phyloP scores from a whole-genome alignment of 352 stramenopile genomes.

The Albugo laibachii region DNA sequence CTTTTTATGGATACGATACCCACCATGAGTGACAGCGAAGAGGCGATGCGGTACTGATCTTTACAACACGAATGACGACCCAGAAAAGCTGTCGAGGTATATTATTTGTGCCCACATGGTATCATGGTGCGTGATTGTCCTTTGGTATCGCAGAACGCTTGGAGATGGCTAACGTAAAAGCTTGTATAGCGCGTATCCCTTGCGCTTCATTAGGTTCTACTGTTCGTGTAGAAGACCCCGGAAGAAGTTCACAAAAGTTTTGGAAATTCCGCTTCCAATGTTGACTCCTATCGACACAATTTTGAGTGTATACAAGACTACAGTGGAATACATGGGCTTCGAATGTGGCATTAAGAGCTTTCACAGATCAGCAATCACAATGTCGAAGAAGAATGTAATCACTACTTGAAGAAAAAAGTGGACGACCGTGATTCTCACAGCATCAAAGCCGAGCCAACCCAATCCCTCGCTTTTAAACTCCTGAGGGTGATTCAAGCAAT shows the following conservation, averaged over 20 bases:
- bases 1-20: too few relatives aligned
- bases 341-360: slow-evolving; percentile 91
- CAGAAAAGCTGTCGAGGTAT: too few relatives aligned
- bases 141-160: too few relatives aligned
- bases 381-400: slow-evolving; percentile 90
- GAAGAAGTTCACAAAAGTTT: slow-evolving; percentile 78
- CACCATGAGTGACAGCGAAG: too few relatives aligned
- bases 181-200: slow-evolving; percentile 80
- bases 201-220: slow-evolving; percentile 71
- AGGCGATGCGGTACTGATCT: too few relatives aligned
- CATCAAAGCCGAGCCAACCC: slow-evolving; percentile 84
- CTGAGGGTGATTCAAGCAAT: slow-evolving; percentile 76
- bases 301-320: slow-evolving; percentile 95
- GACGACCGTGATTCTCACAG: slow-evolving; percentile 76
- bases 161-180: slow-evolving; percentile 88
- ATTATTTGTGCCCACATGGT: too few relatives aligned
- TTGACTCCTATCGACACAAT: slow-evolving; percentile 81
- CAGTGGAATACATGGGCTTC: slow-evolving; percentile 85
- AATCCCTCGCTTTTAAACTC: slow-evolving; percentile 81
- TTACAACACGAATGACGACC: too few relatives aligned
- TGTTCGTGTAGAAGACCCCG: slow-evolving; percentile 67
- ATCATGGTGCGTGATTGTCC: too few relatives aligned
- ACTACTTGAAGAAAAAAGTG: slow-evolving; percentile 89
- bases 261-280: slow-evolving; percentile 46
- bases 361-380: slow-evolving; percentile 91